Evolutionary conservation across 768 basidiomycete genomes (phyloP).

Genomic region (Lenzites betulinus): DNA sequence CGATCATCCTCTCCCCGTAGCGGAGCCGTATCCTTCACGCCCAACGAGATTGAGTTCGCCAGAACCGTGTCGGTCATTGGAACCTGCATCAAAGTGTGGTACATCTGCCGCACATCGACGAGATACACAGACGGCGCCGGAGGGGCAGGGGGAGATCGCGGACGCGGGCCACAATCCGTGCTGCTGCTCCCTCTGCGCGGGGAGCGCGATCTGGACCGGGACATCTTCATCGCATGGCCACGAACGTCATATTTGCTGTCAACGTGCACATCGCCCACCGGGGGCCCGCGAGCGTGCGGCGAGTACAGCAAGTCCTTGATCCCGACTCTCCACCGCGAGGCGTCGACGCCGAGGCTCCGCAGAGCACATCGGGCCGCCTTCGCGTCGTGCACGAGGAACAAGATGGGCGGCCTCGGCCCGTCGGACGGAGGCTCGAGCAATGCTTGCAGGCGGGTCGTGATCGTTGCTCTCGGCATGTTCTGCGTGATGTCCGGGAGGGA

Average conservation of each 20-base stretch:
- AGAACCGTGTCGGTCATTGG: slow-evolving; percentile 2
- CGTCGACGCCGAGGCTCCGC: slow-evolving; percentile 43
- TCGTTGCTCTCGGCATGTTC: background rate
- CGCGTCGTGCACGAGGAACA: slow-evolving; percentile 51
- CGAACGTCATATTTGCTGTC: background rate
- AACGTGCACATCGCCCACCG: background rate
- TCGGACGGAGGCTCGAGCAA: slow-evolving; percentile 23
- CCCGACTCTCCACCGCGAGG: slow-evolving; percentile 43
- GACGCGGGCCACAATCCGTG: background rate
- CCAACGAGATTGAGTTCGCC: slow-evolving; percentile 15
- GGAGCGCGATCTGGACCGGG: slow-evolving; percentile 9
- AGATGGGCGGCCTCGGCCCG: slow-evolving; percentile 33
- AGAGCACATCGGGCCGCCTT: slow-evolving; percentile 43
- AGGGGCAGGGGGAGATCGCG: slow-evolving; percentile 8
- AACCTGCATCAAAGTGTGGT: slow-evolving; percentile 15
- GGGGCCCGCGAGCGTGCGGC: background rate
- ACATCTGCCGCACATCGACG: slow-evolving; percentile 27
- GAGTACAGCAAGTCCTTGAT: slow-evolving; percentile 37
- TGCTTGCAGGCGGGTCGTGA: slow-evolving; percentile 12
- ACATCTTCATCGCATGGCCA: background rate
- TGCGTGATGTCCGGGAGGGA: slow-evolving; percentile 10
- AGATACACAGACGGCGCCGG: slow-evolving; percentile 18
- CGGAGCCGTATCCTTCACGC: slow-evolving; percentile 11
- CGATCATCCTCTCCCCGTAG: slow-evolving; percentile 5
- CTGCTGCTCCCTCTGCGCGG: background rate